phyloP scores from a whole-genome alignment of 768 basidiomycete genomes.

The Trametes punicea region DNA sequence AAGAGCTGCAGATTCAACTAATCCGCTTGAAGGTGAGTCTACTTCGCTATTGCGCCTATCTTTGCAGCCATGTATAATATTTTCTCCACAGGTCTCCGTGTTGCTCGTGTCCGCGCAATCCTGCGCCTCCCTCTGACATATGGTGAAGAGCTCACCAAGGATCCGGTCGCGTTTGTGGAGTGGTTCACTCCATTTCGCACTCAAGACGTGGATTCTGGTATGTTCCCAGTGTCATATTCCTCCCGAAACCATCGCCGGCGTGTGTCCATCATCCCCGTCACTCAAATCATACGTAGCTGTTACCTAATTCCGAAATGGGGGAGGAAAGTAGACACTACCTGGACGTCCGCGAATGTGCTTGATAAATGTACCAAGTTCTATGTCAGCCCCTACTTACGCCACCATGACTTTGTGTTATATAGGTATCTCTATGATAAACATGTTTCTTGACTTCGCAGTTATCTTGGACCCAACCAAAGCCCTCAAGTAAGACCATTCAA shows the following conservation, averaged over 20 bases:
- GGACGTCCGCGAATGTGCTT: constrained; percentile 15
- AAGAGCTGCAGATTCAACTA: not conserved
- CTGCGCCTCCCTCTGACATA: not conserved
- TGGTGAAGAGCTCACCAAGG: not conserved
- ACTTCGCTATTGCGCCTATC: too few species aligned
- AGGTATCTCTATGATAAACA: too few species aligned
- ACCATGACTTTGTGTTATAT: too few species aligned
- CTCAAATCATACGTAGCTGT: constrained; percentile 28
- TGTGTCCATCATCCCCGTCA: constrained; percentile 26
- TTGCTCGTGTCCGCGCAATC: constrained; percentile 25
- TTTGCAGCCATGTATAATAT: not conserved
- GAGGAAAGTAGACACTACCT: not conserved
- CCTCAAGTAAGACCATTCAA: too few species aligned
- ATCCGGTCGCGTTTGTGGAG: constrained; percentile 26
- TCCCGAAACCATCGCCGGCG: constrained; percentile 19
- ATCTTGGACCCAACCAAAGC: too few species aligned
- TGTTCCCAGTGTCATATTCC: constrained; percentile 25
- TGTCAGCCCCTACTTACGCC: not conserved
- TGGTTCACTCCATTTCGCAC: constrained; percentile 27
- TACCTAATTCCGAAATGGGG: constrained; percentile 31
- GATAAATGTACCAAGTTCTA: constrained; percentile 15
- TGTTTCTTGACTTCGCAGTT: too few species aligned
- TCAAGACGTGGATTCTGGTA: constrained; percentile 13
- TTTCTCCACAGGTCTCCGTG: constrained; percentile 16
- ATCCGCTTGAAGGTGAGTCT: not conserved